A percentile compares a stretch with the other conserved stretches of the same genome.
Conservation (phyloP, 129 eudicot species). For the Pseudognaphalium luteoalbum region DNA sequence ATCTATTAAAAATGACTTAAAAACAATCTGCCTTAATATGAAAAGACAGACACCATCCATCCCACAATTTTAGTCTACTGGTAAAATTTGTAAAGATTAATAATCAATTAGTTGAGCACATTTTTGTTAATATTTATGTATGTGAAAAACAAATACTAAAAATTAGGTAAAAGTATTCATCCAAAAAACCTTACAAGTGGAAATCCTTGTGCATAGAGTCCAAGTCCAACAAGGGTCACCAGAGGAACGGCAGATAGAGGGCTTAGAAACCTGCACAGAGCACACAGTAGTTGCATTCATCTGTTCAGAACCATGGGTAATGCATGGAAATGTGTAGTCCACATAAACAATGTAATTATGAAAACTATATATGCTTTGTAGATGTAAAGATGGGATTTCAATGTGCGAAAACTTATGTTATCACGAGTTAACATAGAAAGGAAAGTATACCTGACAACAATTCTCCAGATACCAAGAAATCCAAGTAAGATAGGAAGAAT, state of each 20-base stretch:
- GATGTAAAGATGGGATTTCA: neutral
- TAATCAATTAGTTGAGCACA: no score
- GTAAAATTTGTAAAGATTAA: neutral
- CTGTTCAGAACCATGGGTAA: neutral
- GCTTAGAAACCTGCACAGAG: constrained; percentile 61
- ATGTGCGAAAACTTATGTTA: neutral
- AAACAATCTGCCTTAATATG: neutral
- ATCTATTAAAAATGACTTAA: neutral
- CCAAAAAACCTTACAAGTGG: constrained; percentile 51
- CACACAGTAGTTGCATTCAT: neutral
- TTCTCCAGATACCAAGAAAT: constrained; percentile 85
- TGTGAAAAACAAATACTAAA: no score
- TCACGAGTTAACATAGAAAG: neutral
- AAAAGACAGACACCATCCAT: neutral
- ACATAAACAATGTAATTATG: neutral
- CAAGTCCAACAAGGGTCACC: constrained; percentile 79
- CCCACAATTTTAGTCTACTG: neutral
- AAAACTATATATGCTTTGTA: no score
- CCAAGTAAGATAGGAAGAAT: constrained; percentile 67
- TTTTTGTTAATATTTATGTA: no score
- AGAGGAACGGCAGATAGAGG: constrained; percentile 96
- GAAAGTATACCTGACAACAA: constrained; percentile 51
- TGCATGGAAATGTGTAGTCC: neutral
- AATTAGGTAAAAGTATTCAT: no score
- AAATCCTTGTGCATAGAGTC: constrained; percentile 81